Percentiles rank a stretch among this genome's conserved stretches.
phyloP scores from a whole-genome alignment of 2,329 filamentous ascomycete species.

The Microsporum audouinii region DNA sequence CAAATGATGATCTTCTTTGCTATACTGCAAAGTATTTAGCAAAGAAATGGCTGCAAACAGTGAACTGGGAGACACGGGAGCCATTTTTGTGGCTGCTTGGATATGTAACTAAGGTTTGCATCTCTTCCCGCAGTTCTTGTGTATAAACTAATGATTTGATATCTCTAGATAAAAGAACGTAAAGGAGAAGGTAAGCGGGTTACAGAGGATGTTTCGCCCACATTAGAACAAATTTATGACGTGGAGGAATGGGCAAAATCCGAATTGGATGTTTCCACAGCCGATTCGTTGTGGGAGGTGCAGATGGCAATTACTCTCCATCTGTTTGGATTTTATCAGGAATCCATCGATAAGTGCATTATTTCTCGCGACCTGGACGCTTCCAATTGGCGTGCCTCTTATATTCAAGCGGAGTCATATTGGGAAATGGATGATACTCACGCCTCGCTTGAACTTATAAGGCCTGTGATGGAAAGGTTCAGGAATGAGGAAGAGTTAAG shows the following conservation, averaged over 20 bases:
- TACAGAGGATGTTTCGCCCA: background rate
- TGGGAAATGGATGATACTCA: constrained; percentile 8
- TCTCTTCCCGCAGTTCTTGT: background rate
- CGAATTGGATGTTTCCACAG: constrained; percentile 7
- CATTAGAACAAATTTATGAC: constrained; percentile 10
- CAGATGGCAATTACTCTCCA: constrained; percentile 18
- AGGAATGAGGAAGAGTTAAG: constrained; percentile 9
- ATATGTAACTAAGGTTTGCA: constrained; percentile 10
- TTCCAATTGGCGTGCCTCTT: constrained; percentile 18
- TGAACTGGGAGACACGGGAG: constrained; percentile 5
- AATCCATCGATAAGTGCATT: constrained; percentile 17
- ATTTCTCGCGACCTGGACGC: constrained; percentile 12
- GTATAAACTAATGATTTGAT: background rate
- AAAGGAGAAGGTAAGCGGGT: background rate
- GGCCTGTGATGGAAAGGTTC: constrained; percentile 10
- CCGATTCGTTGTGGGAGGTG: constrained; percentile 10
- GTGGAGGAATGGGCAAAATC: constrained; percentile 13
- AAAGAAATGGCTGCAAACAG: constrained; percentile 15
- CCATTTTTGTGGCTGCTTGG: constrained; percentile 9
- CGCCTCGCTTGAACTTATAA: constrained; percentile 7
- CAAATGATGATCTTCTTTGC: constrained; percentile 19
- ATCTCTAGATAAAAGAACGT: background rate
- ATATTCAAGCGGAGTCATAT: constrained; percentile 15
- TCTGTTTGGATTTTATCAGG: constrained; percentile 9
- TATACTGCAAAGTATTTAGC: constrained; percentile 15